phyloP scores from a whole-genome alignment of 768 basidiomycete genomes.

The Boletales sp. region DNA sequence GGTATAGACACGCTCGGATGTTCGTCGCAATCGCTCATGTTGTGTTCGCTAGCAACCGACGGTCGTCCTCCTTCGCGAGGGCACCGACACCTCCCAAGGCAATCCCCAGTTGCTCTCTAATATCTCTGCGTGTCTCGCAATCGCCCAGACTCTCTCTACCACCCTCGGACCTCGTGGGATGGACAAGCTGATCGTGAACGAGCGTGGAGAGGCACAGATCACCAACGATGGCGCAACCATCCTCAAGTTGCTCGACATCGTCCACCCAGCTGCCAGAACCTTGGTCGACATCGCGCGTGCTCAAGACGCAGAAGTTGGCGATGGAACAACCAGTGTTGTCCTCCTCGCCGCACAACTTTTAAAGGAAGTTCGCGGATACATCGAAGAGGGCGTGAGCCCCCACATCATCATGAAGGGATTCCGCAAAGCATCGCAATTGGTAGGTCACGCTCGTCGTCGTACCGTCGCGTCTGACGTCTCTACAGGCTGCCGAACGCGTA shows the following conservation, averaged over 20 bases:
- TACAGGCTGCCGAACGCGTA: slow-evolving; percentile 80
- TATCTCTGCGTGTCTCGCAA: slow-evolving; percentile 93
- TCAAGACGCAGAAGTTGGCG: slow-evolving; percentile 97
- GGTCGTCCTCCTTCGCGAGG: slow-evolving; percentile 92
- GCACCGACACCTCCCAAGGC: slow-evolving; percentile 95
- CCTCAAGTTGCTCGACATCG: slow-evolving; percentile 93
- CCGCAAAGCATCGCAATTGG: slow-evolving; percentile 81
- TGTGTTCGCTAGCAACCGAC: slow-evolving; percentile 78
- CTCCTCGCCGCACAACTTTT: slow-evolving; percentile 91
- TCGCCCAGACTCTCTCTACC: slow-evolving; percentile 85
- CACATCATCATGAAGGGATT: slow-evolving; percentile 98
- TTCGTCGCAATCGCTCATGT: slow-evolving; percentile 10
- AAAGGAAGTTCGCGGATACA: slow-evolving; percentile 86
- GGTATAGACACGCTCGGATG: slow-evolving; percentile 38
- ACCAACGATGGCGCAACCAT: slow-evolving; percentile 99
- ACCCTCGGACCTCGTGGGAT: slow-evolving; percentile 98
- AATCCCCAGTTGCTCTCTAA: slow-evolving; percentile 90
- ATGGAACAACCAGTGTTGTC: slow-evolving; percentile 96
- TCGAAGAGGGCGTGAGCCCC: slow-evolving; percentile 96
- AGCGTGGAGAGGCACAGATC: slow-evolving; percentile 94
- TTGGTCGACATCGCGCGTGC: slow-evolving; percentile 97
- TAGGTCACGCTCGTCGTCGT: slow-evolving; percentile 35
- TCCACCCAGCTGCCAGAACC: slow-evolving; percentile 97
- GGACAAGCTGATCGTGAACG: slow-evolving; percentile 96
- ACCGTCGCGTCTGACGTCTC: slow-evolving; percentile 7